Percentiles rank a stretch among this genome's conserved stretches.
These are phyloP conservation scores for Exidia glandulosa DNA, from an alignment of 768 basidiomycete species.

Conservation along the genomic window DNA sequence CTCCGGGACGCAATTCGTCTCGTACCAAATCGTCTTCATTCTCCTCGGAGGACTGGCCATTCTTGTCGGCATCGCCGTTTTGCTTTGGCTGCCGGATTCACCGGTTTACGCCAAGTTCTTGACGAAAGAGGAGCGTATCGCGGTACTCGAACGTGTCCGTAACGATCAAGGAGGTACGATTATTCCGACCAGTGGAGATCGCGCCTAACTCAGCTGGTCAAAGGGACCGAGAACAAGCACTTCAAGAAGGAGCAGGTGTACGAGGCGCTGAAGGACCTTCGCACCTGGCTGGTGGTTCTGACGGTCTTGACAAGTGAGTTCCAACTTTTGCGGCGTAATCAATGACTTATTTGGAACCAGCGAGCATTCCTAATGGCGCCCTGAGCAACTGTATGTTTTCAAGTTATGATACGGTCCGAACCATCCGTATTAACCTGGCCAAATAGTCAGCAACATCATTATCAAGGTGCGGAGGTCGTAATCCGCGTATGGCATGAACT, in stretches of 20 bases:
- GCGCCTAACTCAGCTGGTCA: too few species aligned
- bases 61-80: conserved; percentile 41
- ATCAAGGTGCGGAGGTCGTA: conserved; percentile 25
- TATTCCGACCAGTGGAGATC: too few species aligned
- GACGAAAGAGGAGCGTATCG: conserved; percentile 47
- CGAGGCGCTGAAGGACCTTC: conserved; percentile 44
- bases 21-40: conserved; percentile 54
- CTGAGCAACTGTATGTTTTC: conserved; percentile 46
- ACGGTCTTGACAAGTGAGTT: conserved; percentile 46
- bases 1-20: conserved; percentile 32
- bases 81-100: conserved; percentile 55
- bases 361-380: conserved; percentile 55
- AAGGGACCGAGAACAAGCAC: conserved; percentile 49
- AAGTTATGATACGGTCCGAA: not conserved
- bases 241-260: conserved; percentile 47
- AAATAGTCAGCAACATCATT: conserved; percentile 46
- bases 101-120: conserved; percentile 49
- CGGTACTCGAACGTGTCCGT: conserved; percentile 54
- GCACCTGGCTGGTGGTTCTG: conserved; percentile 53
- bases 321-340: not conserved
- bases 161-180: conserved; percentile 35
- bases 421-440: conserved; percentile 1
- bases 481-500: not conserved
- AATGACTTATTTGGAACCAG: conserved; percentile 22
- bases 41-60: conserved; percentile 52